Conservation (phyloP, 1,284 basidiomycete species). For the Waitea zeae region DNA sequence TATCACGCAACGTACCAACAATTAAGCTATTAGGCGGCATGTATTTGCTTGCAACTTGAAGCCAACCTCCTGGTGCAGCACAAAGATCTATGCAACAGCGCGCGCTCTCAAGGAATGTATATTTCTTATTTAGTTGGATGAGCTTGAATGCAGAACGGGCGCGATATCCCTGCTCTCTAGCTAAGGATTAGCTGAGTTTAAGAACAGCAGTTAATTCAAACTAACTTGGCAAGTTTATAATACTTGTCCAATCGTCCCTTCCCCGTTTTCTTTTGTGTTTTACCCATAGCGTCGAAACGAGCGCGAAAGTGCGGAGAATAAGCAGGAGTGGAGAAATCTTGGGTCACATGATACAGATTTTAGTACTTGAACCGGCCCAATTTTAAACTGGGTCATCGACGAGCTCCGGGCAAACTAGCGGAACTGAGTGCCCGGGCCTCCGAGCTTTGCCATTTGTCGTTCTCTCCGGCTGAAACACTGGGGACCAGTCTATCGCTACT, state of each 20-base stretch:
- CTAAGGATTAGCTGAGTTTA: conserved; percentile 8
- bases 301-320: too few relatives aligned
- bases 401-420: too few relatives aligned
- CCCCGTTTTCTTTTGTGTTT: conserved; percentile 77
- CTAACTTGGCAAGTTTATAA: conserved; percentile 83
- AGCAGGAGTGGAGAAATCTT: too few relatives aligned
- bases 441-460: too few relatives aligned
- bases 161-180: conserved; percentile 93
- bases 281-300: conserved; percentile 44
- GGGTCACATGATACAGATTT: too few relatives aligned
- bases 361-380: too few relatives aligned
- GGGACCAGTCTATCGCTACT: too few relatives aligned
- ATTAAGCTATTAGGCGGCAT: conserved; percentile 95
- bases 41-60: conserved; percentile 96
- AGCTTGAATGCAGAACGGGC: conserved; percentile 99
- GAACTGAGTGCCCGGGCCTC: too few relatives aligned
- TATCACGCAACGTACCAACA: conserved; percentile 46
- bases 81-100: conserved; percentile 97
- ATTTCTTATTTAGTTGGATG: conserved; percentile 98
- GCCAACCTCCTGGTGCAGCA: conserved; percentile 98
- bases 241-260: conserved; percentile 95
- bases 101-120: conserved; percentile 78
- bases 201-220: conserved; percentile 6
- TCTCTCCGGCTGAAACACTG: too few relatives aligned
- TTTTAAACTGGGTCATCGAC: too few relatives aligned